Base-by-base conservation (phyloP, 2,329 filamentous ascomycete species). In the Paraconiothyrium brasiliense region DNA sequence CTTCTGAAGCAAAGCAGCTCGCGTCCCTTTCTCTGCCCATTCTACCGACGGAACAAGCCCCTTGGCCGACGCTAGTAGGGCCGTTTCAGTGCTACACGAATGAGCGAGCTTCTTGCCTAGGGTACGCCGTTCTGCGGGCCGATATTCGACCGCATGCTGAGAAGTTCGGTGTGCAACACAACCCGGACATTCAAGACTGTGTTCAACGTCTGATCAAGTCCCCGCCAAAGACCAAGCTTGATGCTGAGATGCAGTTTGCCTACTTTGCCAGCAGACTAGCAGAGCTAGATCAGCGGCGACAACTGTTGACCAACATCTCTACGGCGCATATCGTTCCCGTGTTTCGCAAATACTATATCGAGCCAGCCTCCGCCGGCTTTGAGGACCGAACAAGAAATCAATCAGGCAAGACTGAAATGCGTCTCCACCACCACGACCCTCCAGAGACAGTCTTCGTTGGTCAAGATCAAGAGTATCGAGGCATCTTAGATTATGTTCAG, bases 401-500 rank as follows among this genome's bases (percentile, higher is more conserved):
- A 50, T 65, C 61, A 65, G 79, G 44, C 54, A 74, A 58, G 73
- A 71, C 47, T 71, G 76, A 78, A 61, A 72, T 50, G 69, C 86
- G 49, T 81, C 84, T 67, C 20, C 76, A 78, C 51, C 76, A 78
- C 52, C 85, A 88, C 68, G 84, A 93, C 48, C 84, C 87, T 16
- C 94, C 95, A 5, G 86, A 85, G 49, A 84, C 89, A 44, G 93
- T 91, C 65, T 99, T 97, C 76, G 84, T 99, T 2, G 95, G 95
- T 9, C 84, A 86, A 37, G 84, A 85, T 56, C 82, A 87, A 58
- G 85, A 89, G 67, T 99, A 96, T 71, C 91, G 88, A 11, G 92
- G 97, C 35, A 96, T 99, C 35, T 97, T 99, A 68, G 93, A 98
- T 75, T 99, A 97, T 78, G 94, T 98, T 14, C 92, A 98, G 75